Evolutionary conservation across 116 monocot species (phyloP).

Genomic region (Zostera marina): DNA sequence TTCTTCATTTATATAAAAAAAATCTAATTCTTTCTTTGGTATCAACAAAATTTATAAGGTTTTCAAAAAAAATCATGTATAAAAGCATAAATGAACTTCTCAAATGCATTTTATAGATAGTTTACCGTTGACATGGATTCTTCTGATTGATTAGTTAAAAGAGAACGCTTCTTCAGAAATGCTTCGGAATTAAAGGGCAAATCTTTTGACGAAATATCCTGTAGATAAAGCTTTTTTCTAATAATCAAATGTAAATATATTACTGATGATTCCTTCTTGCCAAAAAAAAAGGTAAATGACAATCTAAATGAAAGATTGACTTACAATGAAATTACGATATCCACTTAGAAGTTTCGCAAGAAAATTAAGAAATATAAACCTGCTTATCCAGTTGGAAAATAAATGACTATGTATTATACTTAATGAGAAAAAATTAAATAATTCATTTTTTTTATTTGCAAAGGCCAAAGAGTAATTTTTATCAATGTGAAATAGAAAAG

Average conservation of each 20-base stretch:
- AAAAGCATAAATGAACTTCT: background rate
- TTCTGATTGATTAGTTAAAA: conserved; percentile 59
- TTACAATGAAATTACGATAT: conserved; percentile 95
- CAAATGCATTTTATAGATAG: background rate
- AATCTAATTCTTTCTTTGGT: too few relatives aligned
- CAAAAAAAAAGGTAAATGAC: background rate
- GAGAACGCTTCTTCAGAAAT: conserved; percentile 91
- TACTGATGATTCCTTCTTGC: background rate
- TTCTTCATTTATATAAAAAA: too few relatives aligned
- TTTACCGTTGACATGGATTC: conserved; percentile 83
- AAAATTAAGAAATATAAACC: conserved; percentile 86
- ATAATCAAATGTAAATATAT: background rate
- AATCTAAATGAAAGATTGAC: conserved; percentile 12
- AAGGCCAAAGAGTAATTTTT: too few relatives aligned
- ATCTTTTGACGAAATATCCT: conserved; percentile 39
- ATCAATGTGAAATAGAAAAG: too few relatives aligned
- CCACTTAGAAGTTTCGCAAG: conserved; percentile 81
- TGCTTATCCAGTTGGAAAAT: conserved; percentile 23
- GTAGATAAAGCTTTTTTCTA: background rate
- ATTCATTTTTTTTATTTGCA: too few relatives aligned
- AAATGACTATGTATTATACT: background rate
- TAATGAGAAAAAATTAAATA: too few relatives aligned
- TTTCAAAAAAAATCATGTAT: too few relatives aligned
- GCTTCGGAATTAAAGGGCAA: conserved; percentile 77
- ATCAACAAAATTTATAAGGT: too few relatives aligned